Conservation (phyloP, 2,329 filamentous ascomycete species). For the Thermothelomyces thermophilus region DNA sequence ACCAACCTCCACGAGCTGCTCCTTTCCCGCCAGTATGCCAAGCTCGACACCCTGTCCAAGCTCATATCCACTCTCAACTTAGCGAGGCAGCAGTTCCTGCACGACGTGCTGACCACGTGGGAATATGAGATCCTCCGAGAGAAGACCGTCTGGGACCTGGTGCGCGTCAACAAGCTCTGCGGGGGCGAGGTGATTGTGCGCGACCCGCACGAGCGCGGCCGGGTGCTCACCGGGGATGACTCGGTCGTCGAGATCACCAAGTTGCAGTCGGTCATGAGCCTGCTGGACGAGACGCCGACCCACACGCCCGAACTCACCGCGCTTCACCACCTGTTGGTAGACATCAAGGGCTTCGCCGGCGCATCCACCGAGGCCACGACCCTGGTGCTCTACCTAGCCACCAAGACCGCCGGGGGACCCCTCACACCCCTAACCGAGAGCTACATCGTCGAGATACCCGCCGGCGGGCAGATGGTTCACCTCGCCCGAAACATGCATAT, state of each 20-base stretch:
- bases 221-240: slow-evolving; percentile 85
- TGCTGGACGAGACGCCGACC: slow-evolving; percentile 75
- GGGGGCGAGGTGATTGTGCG: slow-evolving; percentile 92
- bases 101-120: slow-evolving; percentile 83
- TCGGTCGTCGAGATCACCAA: slow-evolving; percentile 87
- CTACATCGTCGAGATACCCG: slow-evolving; percentile 70
- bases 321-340: slow-evolving; percentile 75
- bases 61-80: slow-evolving; percentile 80
- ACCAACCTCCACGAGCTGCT: slow-evolving; percentile 91
- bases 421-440: slow-evolving; percentile 71
- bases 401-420: slow-evolving; percentile 57
- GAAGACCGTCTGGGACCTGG: slow-evolving; percentile 91
- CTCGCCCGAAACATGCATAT: slow-evolving; percentile 60
- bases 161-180: slow-evolving; percentile 88
- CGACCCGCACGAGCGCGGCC: slow-evolving; percentile 74
- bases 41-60: slow-evolving; percentile 72
- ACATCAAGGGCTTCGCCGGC: slow-evolving; percentile 75
- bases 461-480: slow-evolving; percentile 63
- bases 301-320: slow-evolving; percentile 60
- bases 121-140: slow-evolving; percentile 78
- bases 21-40: slow-evolving; percentile 71
- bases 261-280: slow-evolving; percentile 91
- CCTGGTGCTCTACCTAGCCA: slow-evolving; percentile 70
- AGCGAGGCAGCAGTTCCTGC: slow-evolving; percentile 80
- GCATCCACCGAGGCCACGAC: slow-evolving; percentile 68